These are phyloP conservation scores for Diaporthe caulivora DNA, from an alignment of 2,329 filamentous ascomycete species.

Conservation along the genomic window DNA sequence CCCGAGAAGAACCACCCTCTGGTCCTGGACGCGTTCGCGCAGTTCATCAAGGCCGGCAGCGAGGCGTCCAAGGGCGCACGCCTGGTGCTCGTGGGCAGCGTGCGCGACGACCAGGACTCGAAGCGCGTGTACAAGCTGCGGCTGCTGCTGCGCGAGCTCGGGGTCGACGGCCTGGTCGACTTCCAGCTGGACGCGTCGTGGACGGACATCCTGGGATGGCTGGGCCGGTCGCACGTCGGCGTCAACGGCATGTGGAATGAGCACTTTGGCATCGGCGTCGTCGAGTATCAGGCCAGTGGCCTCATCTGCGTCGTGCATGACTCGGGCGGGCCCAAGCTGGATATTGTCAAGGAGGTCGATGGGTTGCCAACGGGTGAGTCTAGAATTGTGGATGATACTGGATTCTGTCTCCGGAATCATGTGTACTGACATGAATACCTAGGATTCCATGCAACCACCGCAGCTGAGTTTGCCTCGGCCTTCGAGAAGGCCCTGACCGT, in stretches of 20 bases:
- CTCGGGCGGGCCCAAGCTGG: conserved; percentile 90
- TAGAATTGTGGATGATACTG: not conserved
- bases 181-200: conserved; percentile 93
- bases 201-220: conserved; percentile 85
- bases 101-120: conserved; percentile 85
- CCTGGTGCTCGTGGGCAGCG: conserved; percentile 89
- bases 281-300: conserved; percentile 97
- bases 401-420: not conserved
- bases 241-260: conserved; percentile 99
- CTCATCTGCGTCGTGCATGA: conserved; percentile 94
- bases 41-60: conserved; percentile 73
- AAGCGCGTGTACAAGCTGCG: conserved; percentile 90
- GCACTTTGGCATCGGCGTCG: conserved; percentile 97
- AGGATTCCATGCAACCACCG: conserved; percentile 88
- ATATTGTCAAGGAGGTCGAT: conserved; percentile 88
- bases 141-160: conserved; percentile 86
- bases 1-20: conserved; percentile 97
- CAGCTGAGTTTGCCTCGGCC: conserved; percentile 81
- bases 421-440: conserved; percentile 41
- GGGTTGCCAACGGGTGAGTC: conserved; percentile 80
- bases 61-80: conserved; percentile 68
- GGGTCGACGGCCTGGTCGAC: conserved; percentile 84
- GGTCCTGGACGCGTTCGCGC: conserved; percentile 85
- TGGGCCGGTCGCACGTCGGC: conserved; percentile 82
- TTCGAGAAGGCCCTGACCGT: conserved; percentile 83